Percentiles rank a stretch among this genome's conserved stretches.
These are phyloP conservation scores for Hericium rajendrae DNA, from an alignment of 768 basidiomycete genomes.

Conservation along the genomic window DNA sequence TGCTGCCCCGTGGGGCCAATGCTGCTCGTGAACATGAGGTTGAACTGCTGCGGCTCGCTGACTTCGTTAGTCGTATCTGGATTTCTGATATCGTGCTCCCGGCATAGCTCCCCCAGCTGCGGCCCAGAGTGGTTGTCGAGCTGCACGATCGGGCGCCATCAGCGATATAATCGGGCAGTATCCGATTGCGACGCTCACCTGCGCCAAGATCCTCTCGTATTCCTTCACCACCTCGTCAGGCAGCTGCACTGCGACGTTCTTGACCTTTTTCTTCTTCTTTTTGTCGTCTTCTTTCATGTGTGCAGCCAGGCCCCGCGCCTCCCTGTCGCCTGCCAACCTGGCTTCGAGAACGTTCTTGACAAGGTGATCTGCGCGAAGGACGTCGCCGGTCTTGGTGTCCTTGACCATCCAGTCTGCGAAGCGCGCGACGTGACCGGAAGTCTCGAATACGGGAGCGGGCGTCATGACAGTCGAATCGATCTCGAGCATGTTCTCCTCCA, in stretches of 20 bases:
- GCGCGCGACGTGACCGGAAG: constrained; percentile 94
- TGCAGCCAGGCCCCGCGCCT: constrained; percentile 72
- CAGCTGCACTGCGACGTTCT: constrained; percentile 60
- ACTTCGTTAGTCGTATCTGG: constrained; percentile 92
- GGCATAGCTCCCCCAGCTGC: constrained; percentile 81
- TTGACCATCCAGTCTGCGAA: constrained; percentile 99
- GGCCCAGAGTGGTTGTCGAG: constrained; percentile 91
- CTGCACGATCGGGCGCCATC: constrained; percentile 28
- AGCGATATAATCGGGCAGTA: constrained; percentile 2
- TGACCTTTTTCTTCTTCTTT: constrained; percentile 65
- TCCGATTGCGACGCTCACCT: constrained; percentile 40
- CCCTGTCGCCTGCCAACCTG: constrained; percentile 80
- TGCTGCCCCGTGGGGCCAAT: constrained; percentile 97
- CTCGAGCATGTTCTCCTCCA: constrained; percentile 98
- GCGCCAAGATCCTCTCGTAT: constrained; percentile 81
- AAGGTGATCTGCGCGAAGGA: constrained; percentile 92
- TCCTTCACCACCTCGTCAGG: constrained; percentile 62
- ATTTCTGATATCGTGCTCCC: constrained; percentile 70
- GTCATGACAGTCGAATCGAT: constrained; percentile 99
- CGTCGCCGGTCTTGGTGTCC: constrained; percentile 90
- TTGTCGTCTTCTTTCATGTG: constrained; percentile 40
- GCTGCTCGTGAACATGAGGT: constrained; percentile 96
- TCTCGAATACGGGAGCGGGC: constrained; percentile 86
- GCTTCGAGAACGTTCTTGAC: constrained; percentile 90
- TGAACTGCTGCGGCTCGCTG: constrained; percentile 89